Conservation (phyloP, 768 basidiomycete species). For the Mycena vulgaris region DNA sequence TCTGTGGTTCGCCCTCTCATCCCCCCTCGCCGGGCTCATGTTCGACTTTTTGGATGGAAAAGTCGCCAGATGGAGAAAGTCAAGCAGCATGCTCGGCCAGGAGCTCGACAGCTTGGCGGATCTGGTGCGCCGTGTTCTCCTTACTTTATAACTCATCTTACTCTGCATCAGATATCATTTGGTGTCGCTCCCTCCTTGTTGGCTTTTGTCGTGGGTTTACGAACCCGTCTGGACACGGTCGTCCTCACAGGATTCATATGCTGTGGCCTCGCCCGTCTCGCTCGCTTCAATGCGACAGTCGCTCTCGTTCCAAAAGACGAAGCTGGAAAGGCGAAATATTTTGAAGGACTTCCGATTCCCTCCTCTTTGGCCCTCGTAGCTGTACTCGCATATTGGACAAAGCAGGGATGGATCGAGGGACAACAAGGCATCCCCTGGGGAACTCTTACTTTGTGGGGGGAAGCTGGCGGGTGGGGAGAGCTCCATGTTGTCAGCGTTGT, state of each 20-base stretch:
- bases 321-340: slow-evolving; percentile 92
- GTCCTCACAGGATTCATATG: slow-evolving; percentile 93
- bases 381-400: slow-evolving; percentile 86
- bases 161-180: slow-evolving; percentile 85
- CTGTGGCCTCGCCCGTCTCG: slow-evolving; percentile 95
- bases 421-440: slow-evolving; percentile 84
- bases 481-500: slow-evolving; percentile 84
- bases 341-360: slow-evolving; percentile 98
- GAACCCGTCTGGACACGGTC: slow-evolving; percentile 92
- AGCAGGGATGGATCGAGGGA: slow-evolving; percentile 88
- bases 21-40: slow-evolving; percentile 94
- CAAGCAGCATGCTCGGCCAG: slow-evolving; percentile 95
- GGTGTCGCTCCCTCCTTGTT: slow-evolving; percentile 97
- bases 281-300: slow-evolving; percentile 98
- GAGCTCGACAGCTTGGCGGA: slow-evolving; percentile 98
- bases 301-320: slow-evolving; percentile 92
- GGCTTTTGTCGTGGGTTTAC: slow-evolving; percentile 91
- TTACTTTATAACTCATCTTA: slow-evolving; percentile 7
- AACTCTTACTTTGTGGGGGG: slow-evolving; percentile 81
- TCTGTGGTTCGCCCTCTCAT: slow-evolving; percentile 88
- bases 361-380: slow-evolving; percentile 87
- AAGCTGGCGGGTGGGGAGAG: slow-evolving; percentile 83
- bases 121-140: slow-evolving; percentile 69
- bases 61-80: slow-evolving; percentile 97
- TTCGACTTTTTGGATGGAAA: slow-evolving; percentile 99